phyloP scores from a whole-genome alignment of 2,329 filamentous ascomycete genomes.

The Lasiodiplodia citricola region DNA sequence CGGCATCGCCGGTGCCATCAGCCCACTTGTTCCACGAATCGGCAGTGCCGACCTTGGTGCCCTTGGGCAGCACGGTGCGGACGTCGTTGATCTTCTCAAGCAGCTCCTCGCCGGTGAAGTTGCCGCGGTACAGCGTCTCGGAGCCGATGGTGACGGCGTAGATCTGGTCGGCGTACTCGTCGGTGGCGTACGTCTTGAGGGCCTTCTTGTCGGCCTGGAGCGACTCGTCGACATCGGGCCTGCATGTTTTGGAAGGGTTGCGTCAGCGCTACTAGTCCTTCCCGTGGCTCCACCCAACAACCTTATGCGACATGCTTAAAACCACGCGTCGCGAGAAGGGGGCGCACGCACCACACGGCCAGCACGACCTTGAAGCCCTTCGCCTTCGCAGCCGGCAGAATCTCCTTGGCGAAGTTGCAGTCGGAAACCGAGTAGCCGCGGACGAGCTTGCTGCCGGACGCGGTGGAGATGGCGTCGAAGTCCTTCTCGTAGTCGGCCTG shows the following conservation, averaged over 20 bases:
- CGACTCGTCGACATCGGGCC: constrained; percentile 67
- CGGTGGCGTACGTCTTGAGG: constrained; percentile 54
- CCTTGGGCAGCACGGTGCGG: constrained; percentile 58
- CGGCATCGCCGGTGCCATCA: constrained; percentile 69
- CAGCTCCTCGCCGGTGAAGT: constrained; percentile 66
- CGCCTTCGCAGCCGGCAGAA: constrained; percentile 68
- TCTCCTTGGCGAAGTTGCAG: constrained; percentile 67
- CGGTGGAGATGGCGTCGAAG: constrained; percentile 63
- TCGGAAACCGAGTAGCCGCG: constrained; percentile 71
- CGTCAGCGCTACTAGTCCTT: not conserved
- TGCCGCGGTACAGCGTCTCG: constrained; percentile 72
- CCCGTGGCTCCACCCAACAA: not conserved
- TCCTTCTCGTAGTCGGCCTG: constrained; percentile 68
- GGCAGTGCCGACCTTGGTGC: constrained; percentile 66
- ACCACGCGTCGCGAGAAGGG: not conserved
- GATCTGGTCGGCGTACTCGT: constrained; percentile 61
- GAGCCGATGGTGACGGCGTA: constrained; percentile 74
- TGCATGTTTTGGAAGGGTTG: constrained; percentile 33
- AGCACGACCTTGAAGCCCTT: constrained; percentile 72
- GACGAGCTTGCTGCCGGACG: constrained; percentile 61
- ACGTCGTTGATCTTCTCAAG: constrained; percentile 67
- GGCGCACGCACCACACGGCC: constrained; percentile 65
- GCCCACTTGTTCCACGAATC: constrained; percentile 76
- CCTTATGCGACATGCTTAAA: constrained; percentile 17
- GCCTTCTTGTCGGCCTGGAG: constrained; percentile 66